Conservation (phyloP, 495 filamentous ascomycete genomes). For the Xylaria longipes region DNA sequence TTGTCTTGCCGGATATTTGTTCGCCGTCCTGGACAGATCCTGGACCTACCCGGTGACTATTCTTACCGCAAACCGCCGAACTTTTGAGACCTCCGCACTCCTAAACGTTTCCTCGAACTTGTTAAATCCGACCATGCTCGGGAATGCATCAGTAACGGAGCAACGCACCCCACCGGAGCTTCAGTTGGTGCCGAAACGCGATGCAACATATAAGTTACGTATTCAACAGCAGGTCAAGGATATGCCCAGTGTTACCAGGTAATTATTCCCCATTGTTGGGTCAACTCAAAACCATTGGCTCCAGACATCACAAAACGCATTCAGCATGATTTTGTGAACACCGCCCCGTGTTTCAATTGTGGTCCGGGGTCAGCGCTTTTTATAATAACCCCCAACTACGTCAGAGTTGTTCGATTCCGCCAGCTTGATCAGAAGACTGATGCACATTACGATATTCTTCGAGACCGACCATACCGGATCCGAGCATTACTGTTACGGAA, state of each 20-base stretch:
- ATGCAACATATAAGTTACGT: neutral
- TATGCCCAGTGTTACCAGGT: neutral
- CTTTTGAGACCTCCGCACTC: neutral
- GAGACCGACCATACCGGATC: neutral
- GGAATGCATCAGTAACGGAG: neutral
- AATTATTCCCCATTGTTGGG: neutral
- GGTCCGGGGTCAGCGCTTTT: neutral
- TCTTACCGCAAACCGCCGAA: neutral
- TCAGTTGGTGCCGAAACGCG: slow-evolving; percentile 9
- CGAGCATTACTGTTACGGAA: slow-evolving; percentile 5
- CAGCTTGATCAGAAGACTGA: neutral
- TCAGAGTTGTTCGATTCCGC: neutral
- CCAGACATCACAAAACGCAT: neutral
- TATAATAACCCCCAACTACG: slow-evolving; percentile 2
- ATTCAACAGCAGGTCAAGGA: neutral
- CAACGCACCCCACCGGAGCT: slow-evolving; percentile 1
- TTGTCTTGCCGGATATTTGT: neutral
- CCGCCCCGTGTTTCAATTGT: slow-evolving; percentile 4
- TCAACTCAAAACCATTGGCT: neutral
- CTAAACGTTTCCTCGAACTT: neutral
- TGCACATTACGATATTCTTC: neutral
- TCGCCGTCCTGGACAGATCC: neutral
- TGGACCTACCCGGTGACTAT: neutral
- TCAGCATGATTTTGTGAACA: neutral
- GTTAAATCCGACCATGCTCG: neutral